These are phyloP conservation scores for Tetradesmus lagerheimii DNA, from an alignment of 139 green algal genomes.

Conservation along the genomic window DNA sequence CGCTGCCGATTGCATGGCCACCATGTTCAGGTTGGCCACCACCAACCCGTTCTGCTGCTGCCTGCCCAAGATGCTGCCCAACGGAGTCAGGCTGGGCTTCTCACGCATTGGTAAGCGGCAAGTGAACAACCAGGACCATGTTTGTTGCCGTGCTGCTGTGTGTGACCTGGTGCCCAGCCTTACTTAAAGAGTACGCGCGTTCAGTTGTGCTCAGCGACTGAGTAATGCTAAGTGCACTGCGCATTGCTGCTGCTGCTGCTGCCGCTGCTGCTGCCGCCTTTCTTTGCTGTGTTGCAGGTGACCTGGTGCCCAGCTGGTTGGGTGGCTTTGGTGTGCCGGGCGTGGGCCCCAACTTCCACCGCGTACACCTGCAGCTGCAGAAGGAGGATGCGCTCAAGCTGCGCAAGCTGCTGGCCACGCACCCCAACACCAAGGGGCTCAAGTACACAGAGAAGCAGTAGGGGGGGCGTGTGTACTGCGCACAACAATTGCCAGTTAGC, in stretches of 20 bases:
- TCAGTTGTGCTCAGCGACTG: too few relatives aligned
- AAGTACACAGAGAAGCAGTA: background rate
- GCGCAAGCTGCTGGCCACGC: slow-evolving; percentile 2
- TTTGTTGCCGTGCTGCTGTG: background rate
- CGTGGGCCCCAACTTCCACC: background rate
- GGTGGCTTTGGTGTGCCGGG: background rate
- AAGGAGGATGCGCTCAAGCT: background rate
- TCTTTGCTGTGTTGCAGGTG: background rate
- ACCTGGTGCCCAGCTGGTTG: slow-evolving; percentile 3
- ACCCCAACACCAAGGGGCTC: background rate
- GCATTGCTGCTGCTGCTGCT: background rate
- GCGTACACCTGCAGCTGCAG: background rate
- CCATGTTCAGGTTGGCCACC: background rate
- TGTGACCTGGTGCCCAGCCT: too few relatives aligned
- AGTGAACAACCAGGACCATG: background rate
- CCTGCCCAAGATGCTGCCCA: slow-evolving; percentile 23
- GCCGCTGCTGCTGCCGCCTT: background rate
- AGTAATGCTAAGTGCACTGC: too few relatives aligned
- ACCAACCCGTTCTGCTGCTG: slow-evolving; percentile 21
- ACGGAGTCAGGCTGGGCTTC: background rate
- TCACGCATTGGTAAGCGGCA: background rate
- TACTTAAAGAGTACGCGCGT: too few relatives aligned
- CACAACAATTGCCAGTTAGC: too few relatives aligned
- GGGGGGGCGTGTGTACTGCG: too few relatives aligned
- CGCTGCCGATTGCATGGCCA: background rate